These are phyloP conservation scores for Schizophyllum amplum DNA, from an alignment of 1,284 basidiomycete species.

Conservation along the genomic window DNA sequence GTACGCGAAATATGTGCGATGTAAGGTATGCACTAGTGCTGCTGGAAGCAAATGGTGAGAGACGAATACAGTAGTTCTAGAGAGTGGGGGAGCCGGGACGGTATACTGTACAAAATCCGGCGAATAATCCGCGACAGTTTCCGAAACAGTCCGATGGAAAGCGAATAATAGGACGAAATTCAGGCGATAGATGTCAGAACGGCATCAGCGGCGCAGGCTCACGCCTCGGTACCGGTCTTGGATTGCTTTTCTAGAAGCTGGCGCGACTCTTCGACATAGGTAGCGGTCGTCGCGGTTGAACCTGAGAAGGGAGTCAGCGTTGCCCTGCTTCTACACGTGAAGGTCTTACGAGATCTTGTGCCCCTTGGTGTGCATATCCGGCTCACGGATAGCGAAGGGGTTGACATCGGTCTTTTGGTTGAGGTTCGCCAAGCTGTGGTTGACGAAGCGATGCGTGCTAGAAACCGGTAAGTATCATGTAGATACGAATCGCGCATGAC, in stretches of 20 bases:
- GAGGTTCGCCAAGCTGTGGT: slow-evolving; percentile 87
- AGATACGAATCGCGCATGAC: background rate
- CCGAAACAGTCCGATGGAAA: background rate
- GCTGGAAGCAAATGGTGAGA: no score
- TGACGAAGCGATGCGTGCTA: slow-evolving; percentile 51
- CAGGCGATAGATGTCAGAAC: background rate
- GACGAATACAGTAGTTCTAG: no score
- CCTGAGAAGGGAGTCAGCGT: slow-evolving; percentile 29
- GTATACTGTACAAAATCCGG: no score
- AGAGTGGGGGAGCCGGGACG: no score
- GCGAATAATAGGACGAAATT: background rate
- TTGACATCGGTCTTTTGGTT: slow-evolving; percentile 74
- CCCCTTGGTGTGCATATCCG: slow-evolving; percentile 78
- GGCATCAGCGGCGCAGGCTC: slow-evolving; percentile 5
- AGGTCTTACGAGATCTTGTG: slow-evolving; percentile 57
- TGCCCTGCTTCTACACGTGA: slow-evolving; percentile 1
- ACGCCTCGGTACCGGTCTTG: no score
- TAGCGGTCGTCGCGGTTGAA: slow-evolving; percentile 72
- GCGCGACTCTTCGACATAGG: slow-evolving; percentile 54
- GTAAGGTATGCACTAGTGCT: no score
- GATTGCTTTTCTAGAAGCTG: slow-evolving; percentile 27
- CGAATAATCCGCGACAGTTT: no score
- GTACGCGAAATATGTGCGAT: no score
- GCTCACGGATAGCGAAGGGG: slow-evolving; percentile 88
- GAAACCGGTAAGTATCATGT: background rate